Conservation (phyloP, 139 green algal genomes). For the Chlamydomonas incerta region DNA sequence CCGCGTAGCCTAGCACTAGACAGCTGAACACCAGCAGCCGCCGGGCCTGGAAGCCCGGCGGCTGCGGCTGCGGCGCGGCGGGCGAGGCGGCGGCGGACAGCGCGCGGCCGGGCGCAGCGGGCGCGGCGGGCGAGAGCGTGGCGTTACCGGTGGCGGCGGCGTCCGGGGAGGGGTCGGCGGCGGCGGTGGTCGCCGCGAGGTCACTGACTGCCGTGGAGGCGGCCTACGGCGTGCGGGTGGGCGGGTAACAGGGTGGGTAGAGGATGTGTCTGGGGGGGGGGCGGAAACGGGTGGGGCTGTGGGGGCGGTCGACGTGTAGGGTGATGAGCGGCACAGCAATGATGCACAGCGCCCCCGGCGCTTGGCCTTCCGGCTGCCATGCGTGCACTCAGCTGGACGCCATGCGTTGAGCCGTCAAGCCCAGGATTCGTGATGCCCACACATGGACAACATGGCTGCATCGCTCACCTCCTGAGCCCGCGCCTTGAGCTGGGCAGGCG, state of each 20-base stretch:
- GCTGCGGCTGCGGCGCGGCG: slow-evolving; percentile 2
- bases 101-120: not conserved
- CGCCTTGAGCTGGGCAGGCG: not conserved
- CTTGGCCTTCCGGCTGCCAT: too few species aligned
- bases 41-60: slow-evolving; percentile 51
- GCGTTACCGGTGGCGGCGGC: not conserved
- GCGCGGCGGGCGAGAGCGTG: not conserved
- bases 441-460: too few species aligned
- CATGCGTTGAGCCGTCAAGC: too few species aligned
- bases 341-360: too few species aligned
- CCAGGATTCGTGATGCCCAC: too few species aligned
- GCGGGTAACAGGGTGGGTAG: too few species aligned
- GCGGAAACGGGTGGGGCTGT: too few species aligned
- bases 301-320: too few species aligned
- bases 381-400: too few species aligned
- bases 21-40: slow-evolving; percentile 64
- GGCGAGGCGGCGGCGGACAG: not conserved
- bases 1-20: slow-evolving; percentile 62
- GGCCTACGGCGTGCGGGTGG: not conserved
- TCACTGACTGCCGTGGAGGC: not conserved
- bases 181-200: not conserved
- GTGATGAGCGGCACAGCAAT: too few species aligned
- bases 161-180: not conserved
- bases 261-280: too few species aligned
- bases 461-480: not conserved